A percentile compares a stretch with the other conserved stretches of the same genome.
These are phyloP conservation scores for Saccharomyces mikatae DNA, from an alignment of 805 yeast genomes.

Conservation along the genomic window DNA sequence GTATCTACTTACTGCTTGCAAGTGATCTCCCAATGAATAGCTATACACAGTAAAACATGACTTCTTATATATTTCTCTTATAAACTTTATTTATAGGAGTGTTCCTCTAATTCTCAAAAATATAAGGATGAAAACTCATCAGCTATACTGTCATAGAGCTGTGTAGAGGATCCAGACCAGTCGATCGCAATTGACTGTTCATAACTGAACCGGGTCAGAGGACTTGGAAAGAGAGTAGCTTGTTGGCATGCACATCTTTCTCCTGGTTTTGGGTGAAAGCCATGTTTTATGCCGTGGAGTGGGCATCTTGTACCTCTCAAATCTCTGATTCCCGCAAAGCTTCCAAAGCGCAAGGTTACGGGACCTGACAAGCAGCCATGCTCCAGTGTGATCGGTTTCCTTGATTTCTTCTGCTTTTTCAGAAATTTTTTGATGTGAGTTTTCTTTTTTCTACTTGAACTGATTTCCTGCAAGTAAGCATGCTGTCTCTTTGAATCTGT, in stretches of 20 bases:
- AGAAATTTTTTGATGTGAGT: conserved; percentile 7
- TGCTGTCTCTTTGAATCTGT: not conserved
- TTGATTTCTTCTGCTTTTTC: conserved; percentile 4
- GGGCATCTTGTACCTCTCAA: conserved; percentile 15
- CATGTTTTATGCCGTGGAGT: conserved; percentile 14
- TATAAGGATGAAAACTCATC: not conserved
- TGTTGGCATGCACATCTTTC: conserved; percentile 13
- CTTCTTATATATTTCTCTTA: not conserved
- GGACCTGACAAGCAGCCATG: conserved; percentile 3
- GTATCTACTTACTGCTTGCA: not conserved
- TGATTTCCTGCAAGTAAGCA: not conserved
- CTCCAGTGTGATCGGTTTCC: conserved; percentile 6
- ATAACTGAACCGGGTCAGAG: conserved; percentile 3
- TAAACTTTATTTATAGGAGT: not conserved
- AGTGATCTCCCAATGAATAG: not conserved
- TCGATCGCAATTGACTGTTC: not conserved
- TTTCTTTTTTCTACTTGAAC: not conserved
- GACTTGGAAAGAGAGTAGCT: conserved; percentile 15
- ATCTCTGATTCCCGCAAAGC: conserved; percentile 13
- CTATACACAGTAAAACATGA: not conserved
- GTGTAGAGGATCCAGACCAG: not conserved
- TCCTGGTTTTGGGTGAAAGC: conserved; percentile 9
- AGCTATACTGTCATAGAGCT: not conserved
- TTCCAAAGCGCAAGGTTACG: conserved; percentile 15
- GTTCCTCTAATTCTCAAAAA: not conserved